Conservation (phyloP, 257 asterid species). For the Euphrasia confusa region DNA sequence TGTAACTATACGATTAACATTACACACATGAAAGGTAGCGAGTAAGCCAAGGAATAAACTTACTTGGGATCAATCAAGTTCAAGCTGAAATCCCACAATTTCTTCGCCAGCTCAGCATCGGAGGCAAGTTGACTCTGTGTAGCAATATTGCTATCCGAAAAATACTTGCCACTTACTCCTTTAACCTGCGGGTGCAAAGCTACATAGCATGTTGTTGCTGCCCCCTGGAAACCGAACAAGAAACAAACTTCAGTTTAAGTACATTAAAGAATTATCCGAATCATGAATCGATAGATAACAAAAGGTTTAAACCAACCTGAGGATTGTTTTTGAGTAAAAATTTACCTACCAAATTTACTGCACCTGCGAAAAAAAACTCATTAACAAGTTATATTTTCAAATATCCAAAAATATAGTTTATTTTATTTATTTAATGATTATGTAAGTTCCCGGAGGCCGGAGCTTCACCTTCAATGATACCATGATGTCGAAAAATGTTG, state of each 20-base stretch:
- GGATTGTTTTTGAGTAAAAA: slow-evolving; percentile 52
- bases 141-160: slow-evolving; percentile 41
- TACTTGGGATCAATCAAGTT: slow-evolving; percentile 37
- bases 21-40: neutral
- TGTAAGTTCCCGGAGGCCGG: slow-evolving; percentile 2
- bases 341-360: slow-evolving; percentile 45
- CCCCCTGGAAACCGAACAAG: slow-evolving; percentile 35
- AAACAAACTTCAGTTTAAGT: slow-evolving; percentile 4
- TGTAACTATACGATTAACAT: neutral
- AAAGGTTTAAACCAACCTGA: slow-evolving; percentile 43
- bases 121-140: slow-evolving; percentile 31
- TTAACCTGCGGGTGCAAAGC: slow-evolving; percentile 67
- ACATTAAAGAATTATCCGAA: neutral
- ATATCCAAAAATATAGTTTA: neutral
- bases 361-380: slow-evolving; percentile 29
- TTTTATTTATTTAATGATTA: neutral
- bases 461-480: slow-evolving; percentile 42
- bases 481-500: slow-evolving; percentile 53
- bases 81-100: slow-evolving; percentile 73
- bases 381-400: neutral
- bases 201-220: slow-evolving; percentile 65
- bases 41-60: neutral
- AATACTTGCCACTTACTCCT: slow-evolving; percentile 69
- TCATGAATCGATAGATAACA: neutral
- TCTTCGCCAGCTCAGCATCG: slow-evolving; percentile 60